phyloP scores from a whole-genome alignment of 176 grass and related monocot species.

The Bromus sterilis region DNA sequence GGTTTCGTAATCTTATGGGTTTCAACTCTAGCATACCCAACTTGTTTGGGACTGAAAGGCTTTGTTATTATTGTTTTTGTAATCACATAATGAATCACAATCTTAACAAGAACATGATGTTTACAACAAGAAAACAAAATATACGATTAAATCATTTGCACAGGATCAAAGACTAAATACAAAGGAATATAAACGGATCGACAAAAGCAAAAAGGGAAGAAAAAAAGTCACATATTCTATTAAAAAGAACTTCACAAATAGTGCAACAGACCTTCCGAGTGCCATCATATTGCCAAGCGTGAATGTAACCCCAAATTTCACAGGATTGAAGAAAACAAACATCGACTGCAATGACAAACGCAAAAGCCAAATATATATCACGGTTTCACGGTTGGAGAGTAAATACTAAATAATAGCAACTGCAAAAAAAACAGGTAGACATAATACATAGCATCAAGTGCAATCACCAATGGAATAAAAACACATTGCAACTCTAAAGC shows the following conservation, averaged over 20 bases:
- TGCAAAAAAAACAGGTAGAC: background rate
- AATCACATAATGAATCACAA: background rate
- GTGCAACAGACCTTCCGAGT: conserved; percentile 73
- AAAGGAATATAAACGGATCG: background rate
- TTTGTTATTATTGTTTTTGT: too few species aligned
- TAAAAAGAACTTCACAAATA: conserved; percentile 9
- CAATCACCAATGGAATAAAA: background rate
- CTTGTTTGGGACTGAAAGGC: too few species aligned
- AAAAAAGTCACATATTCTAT: background rate
- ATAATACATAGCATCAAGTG: background rate
- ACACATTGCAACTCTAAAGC: background rate
- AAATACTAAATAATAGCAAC: background rate
- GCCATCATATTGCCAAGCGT: conserved; percentile 98
- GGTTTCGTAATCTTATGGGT: too few species aligned
- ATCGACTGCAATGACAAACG: conserved; percentile 58
- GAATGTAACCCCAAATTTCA: conserved; percentile 97
- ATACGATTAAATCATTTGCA: background rate
- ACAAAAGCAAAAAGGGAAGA: background rate
- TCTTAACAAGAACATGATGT: background rate
- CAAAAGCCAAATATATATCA: conserved; percentile 5
- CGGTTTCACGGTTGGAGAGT: background rate
- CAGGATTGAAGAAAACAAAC: conserved; percentile 96
- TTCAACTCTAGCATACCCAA: too few species aligned
- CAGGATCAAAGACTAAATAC: background rate
- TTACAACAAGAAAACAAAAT: background rate